Evolutionary conservation across 768 basidiomycete genomes (phyloP).

Genomic region (Russula emetica): DNA sequence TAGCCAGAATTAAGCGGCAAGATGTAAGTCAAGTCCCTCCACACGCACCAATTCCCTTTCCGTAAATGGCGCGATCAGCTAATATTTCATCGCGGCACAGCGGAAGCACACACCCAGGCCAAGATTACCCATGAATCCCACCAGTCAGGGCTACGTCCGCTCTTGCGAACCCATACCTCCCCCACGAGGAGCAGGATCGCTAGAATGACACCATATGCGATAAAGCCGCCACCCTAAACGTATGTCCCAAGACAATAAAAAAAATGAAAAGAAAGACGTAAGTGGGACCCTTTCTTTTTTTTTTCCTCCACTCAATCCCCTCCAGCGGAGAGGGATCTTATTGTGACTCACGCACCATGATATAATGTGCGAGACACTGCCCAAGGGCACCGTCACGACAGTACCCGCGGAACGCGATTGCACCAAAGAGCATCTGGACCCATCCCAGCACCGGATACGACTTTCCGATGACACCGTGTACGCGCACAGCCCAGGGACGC

Average conservation of each 20-base stretch:
- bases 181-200: slow-evolving; percentile 73
- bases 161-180: slow-evolving; percentile 69
- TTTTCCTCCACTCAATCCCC: neutral
- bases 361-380: slow-evolving; percentile 87
- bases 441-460: slow-evolving; percentile 81
- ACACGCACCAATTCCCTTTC: slow-evolving; percentile 29
- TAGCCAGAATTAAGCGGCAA: slow-evolving; percentile 4
- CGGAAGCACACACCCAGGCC: slow-evolving; percentile 44
- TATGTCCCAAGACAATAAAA: neutral
- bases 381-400: slow-evolving; percentile 73
- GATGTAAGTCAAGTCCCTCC: neutral
- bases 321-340: neutral
- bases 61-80: neutral
- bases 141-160: slow-evolving; percentile 74
- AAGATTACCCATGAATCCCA: slow-evolving; percentile 73
- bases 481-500: slow-evolving; percentile 63
- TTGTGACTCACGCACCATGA: slow-evolving; percentile 49
- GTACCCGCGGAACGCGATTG: slow-evolving; percentile 66
- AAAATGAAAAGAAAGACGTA: neutral
- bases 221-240: slow-evolving; percentile 72
- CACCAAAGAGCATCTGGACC: slow-evolving; percentile 87
- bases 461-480: slow-evolving; percentile 80
- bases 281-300: neutral
- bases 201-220: slow-evolving; percentile 81
- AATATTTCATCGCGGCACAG: neutral